These are phyloP conservation scores for Iris macrosiphon DNA, from an alignment of 106 monocot genomes.

Conservation along the genomic window DNA sequence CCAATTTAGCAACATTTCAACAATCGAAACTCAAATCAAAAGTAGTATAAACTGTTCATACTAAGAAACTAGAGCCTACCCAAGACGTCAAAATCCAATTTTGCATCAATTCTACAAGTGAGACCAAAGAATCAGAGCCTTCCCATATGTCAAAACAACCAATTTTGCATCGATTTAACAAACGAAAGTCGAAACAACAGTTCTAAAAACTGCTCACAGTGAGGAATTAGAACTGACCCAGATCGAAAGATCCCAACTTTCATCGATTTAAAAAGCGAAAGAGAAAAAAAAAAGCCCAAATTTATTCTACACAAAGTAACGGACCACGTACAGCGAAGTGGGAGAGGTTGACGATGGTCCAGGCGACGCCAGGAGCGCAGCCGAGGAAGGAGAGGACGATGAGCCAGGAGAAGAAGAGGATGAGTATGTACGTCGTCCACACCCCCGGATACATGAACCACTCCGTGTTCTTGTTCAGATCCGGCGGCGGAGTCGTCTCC, in stretches of 20 bases:
- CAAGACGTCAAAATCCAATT: background rate
- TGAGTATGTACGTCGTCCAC: constrained; percentile 68
- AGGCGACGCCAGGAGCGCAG: constrained; percentile 53
- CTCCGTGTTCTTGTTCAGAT: constrained; percentile 69
- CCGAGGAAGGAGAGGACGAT: constrained; percentile 45
- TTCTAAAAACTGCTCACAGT: no score
- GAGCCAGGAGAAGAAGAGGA: constrained; percentile 61
- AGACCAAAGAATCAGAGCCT: no score
- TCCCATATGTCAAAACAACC: no score
- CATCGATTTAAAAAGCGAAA: background rate
- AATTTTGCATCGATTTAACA: no score
- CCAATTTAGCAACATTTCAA: no score
- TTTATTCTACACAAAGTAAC: background rate
- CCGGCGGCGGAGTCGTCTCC: constrained; percentile 42
- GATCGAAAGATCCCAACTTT: background rate
- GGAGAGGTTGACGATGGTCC: constrained; percentile 49
- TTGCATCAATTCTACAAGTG: no score
- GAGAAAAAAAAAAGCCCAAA: background rate
- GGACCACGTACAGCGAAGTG: constrained; percentile 37
- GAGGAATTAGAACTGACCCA: no score
- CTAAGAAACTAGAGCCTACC: no score
- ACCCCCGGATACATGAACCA: constrained; percentile 77
- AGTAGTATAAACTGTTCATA: no score
- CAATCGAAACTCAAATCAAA: no score
- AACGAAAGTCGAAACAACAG: no score